Percentiles rank a stretch among this genome's conserved stretches.
These are phyloP conservation scores for Entelexis sorbosivorans DNA, from an alignment of 1,139 yeast genomes.

Conservation along the genomic window DNA sequence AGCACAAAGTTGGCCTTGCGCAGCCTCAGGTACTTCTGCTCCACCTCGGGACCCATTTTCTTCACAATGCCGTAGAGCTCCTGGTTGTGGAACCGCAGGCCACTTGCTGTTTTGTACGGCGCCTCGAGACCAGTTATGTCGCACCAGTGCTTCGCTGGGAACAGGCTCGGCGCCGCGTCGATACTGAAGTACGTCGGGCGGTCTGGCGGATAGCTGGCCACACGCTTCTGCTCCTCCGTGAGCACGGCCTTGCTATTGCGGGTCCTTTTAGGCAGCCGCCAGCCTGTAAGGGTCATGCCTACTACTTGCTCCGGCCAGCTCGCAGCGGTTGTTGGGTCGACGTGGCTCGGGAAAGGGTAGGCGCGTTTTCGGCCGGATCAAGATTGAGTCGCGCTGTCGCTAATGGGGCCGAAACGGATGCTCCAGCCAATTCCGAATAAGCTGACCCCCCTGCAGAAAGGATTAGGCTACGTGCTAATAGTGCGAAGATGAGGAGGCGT, in stretches of 20 bases:
- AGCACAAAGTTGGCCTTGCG: slow-evolving; percentile 82
- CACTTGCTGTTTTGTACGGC: slow-evolving; percentile 65
- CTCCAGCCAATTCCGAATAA: too few relatives aligned
- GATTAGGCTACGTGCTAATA: too few relatives aligned
- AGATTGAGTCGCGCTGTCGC: too few relatives aligned
- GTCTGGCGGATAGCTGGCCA: slow-evolving; percentile 26
- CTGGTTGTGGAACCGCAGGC: slow-evolving; percentile 66
- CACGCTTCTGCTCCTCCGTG: slow-evolving; percentile 63
- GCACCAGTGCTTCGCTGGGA: slow-evolving; percentile 76
- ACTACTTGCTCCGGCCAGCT: not conserved
- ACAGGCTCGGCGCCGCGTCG: slow-evolving; percentile 79
- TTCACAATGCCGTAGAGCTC: slow-evolving; percentile 76
- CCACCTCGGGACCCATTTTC: slow-evolving; percentile 79
- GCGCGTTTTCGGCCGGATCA: too few relatives aligned
- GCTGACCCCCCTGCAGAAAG: too few relatives aligned
- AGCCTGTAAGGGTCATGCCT: slow-evolving; percentile 33
- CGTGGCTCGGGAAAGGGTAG: slow-evolving; percentile 4
- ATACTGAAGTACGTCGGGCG: slow-evolving; percentile 36
- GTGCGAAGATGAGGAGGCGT: too few relatives aligned
- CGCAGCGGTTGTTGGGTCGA: not conserved
- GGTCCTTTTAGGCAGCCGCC: slow-evolving; percentile 48
- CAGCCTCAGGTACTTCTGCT: slow-evolving; percentile 80
- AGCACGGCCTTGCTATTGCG: slow-evolving; percentile 67
- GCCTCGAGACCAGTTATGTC: slow-evolving; percentile 88
- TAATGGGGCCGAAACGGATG: too few relatives aligned